Base-by-base conservation (phyloP, 257 asterid genomes). In the Solanum pimpinellifolium region DNA sequence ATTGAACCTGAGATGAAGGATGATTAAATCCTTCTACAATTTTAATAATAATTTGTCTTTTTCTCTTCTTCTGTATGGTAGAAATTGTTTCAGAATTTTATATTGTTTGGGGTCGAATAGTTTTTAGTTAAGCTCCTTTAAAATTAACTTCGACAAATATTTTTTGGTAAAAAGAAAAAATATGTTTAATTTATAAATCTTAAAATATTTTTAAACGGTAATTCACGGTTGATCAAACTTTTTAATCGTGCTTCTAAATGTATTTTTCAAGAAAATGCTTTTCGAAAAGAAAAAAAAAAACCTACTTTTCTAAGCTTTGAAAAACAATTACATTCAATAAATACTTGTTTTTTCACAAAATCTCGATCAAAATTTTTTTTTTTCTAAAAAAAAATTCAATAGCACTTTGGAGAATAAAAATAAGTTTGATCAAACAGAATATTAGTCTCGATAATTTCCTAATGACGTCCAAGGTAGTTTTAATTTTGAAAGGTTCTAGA, bases 281-380 rank as follows among this genome's bases (percentile, higher is more conserved):
- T 59, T 20, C 9, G 25, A 20, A 20, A 42, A 10, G 11, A 9
- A 42, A 42, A 41, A 42, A 41, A 39, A 39, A 39, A 7, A 0
- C 2, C 42, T 52, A 52, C 20, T 6, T 18, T 18, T 52, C 18
- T 52, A 18, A 52, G 4, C 62, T 52, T 52, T 52, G n/a, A 52
- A 52, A 6, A 52, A 16, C 4, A 52, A 52, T 52, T 16, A 52
- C 62, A 18, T 16, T 16, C 10, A 18, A 52, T 5, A 56, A 59
- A 59, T 11, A 59, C 12, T 59, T 59, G 3, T 6, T 59, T 56
- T 59, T 2, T 18, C 66, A 3, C 12, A 59, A 59, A 20, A 8
- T 7, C 0, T 20, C 12, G 0, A 20, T 59, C 25, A 20, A 59
- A 59, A 0, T 2, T 2, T 0, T 1, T 7, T 18, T 18, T 18